A percentile compares a stretch with the other conserved stretches of the same genome.
phyloP scores from a whole-genome alignment of 352 stramenopile genomes.

The Albugo laibachii region DNA sequence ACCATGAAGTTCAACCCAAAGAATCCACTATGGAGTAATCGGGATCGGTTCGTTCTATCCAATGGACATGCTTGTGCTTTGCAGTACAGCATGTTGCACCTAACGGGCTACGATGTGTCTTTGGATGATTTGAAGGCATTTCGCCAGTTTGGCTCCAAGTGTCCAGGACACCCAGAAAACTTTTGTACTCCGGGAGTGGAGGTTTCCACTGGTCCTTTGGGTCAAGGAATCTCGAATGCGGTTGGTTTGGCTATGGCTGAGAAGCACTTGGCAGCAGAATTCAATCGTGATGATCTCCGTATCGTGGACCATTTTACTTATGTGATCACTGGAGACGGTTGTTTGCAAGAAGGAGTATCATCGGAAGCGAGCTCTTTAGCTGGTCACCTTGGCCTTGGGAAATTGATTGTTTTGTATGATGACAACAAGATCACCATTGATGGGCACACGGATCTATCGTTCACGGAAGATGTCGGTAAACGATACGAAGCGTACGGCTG shows the following conservation, averaged over 20 bases:
- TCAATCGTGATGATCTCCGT: constrained; percentile 90
- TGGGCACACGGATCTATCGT: constrained; percentile 88
- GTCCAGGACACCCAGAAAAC: constrained; percentile 96
- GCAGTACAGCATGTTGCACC: constrained; percentile 98
- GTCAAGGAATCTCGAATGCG: constrained; percentile 95
- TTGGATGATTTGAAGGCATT: constrained; percentile 97
- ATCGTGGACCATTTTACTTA: constrained; percentile 98
- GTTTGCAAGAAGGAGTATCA: constrained; percentile 95
- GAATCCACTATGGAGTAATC: constrained; percentile 83
- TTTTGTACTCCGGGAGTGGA: constrained; percentile 89
- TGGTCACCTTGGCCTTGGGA: constrained; percentile 93
- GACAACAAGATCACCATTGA: constrained; percentile 99
- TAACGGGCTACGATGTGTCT: constrained; percentile 88
- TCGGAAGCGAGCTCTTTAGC: constrained; percentile 91
- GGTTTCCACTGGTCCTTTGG: constrained; percentile 94
- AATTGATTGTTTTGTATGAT: constrained; percentile 99
- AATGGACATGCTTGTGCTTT: constrained; percentile 98
- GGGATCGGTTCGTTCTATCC: constrained; percentile 97
- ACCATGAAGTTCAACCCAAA: constrained; percentile 77
- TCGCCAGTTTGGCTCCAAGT: constrained; percentile 89
- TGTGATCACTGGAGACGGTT: constrained; percentile 98
- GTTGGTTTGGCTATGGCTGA: constrained; percentile 96
- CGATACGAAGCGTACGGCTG: constrained; percentile 97
- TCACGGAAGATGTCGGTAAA: constrained; percentile 96
- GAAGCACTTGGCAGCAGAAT: constrained; percentile 92